Base-by-base conservation (phyloP, 495 filamentous ascomycete genomes). In the Aspergillus homomorphus region DNA sequence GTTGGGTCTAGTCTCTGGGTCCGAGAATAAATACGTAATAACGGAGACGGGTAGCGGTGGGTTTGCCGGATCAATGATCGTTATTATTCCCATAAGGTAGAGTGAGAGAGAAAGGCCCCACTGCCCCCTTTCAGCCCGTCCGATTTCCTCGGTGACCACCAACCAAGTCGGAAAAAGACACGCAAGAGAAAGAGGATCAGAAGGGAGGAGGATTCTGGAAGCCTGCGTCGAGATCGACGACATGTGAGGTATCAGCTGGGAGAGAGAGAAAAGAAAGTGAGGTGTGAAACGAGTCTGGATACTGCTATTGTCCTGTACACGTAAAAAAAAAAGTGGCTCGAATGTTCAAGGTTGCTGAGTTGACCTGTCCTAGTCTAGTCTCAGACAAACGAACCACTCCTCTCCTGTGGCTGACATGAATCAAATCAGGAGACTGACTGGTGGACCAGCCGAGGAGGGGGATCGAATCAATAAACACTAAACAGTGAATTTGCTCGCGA, bases 31-130 rank as follows among this genome's bases (percentile, higher is more conserved):
- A 46, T 67, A 70, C 69, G 70, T 73, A 74, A 38, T 38, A 12
- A 73, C 65, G 66, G 67, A 71, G 63, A 65, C 66, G 57, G 58
- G 65, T 57, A 67, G 48, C 45, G 16, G 68, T 67, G 59, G 65
- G 62, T 61, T 67, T 57, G 51, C 64, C 62, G 46, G 53, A 57
- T 63, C 61, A 60, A 54, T 60, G 61, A 63, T 63, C 61, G 45
- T 57, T 58, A 60, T 54, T 45, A 58, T n/a, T n/a, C n/a, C n/a
- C n/a, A n/a, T n/a, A n/a, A n/a, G n/a, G n/a, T n/a, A n/a, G n/a
- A n/a, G n/a, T n/a, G n/a, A n/a, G n/a, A n/a, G n/a, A n/a, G n/a
- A 50, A 42, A 19, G 20, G 62, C 28, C 38, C 57, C 57, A 64
- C 57, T 57, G 45, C 58, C 58, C 57, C 61, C 57, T 66, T 57